Base-by-base conservation (phyloP, 306 rosid species). In the Myrica gale region DNA sequence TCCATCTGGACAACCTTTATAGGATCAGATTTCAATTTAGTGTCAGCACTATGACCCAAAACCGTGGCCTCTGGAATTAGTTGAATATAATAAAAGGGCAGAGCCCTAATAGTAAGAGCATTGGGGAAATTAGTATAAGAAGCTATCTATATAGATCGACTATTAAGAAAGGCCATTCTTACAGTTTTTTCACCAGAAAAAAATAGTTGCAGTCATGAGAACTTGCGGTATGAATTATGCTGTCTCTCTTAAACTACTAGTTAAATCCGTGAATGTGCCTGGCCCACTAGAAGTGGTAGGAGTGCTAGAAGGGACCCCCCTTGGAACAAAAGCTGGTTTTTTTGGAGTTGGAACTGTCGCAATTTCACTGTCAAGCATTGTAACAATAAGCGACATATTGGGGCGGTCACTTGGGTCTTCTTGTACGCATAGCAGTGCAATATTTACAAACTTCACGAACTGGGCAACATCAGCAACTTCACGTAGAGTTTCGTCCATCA, bases 341-440 rank as follows among this genome's bases (percentile, higher is more conserved):
- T 62, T 80, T 1, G 89, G 88, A 55, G 65, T 57, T 42, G 90
- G 87, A 39, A 80, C 43, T 2, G 43, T 76, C 20, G 74, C 58
- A 32, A 67, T 42, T 15, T 86, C 90, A 19, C 75, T 75, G 1
- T 83, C 81, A 73, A 89, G 90, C 89, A 86, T 62, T 48, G 73
- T 74, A 5, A 86, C 21, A 23, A 84, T 60, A 68, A 79, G 71
- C n/a, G 89, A 78, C 87, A 89, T 76, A 17, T 80, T 55, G 2
- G 86, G 89, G 2, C 92, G 76, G 21, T 89, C 88, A 55, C 17
- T 26, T 0, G 88, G 89, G 19, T 87, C 89, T 53, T 89, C 89
- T 77, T 89, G 90, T 17, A 81, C 77, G 39, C 93, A 89, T 41
- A 84, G 39, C 1, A 89, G 82, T 4, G 82, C 89, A 57, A 86